Conservation (phyloP, 345 rosid species). For the Balakata baccata region DNA sequence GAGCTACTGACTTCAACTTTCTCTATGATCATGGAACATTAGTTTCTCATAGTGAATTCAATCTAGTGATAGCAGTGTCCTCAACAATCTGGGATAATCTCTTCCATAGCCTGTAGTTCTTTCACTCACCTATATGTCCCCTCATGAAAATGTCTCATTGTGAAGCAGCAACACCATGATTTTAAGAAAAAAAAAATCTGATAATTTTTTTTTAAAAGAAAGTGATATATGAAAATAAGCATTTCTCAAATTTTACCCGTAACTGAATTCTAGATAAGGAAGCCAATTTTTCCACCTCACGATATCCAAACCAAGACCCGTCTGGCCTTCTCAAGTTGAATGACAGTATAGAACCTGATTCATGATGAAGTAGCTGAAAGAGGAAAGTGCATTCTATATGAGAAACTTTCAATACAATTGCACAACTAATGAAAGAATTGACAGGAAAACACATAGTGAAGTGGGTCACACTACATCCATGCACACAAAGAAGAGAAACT, state of each 20-base stretch:
- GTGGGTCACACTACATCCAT: not conserved
- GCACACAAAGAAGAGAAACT: not conserved
- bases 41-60: conserved; percentile 1
- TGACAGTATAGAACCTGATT: conserved; percentile 62
- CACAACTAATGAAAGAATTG: not conserved
- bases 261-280: conserved; percentile 85
- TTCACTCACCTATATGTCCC: not conserved
- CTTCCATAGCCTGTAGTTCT: not conserved
- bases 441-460: not conserved
- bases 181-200: not conserved
- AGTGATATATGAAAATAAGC: not conserved
- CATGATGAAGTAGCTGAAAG: conserved; percentile 44
- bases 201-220: not conserved
- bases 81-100: not conserved
- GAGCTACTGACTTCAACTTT: not conserved
- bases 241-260: conserved; percentile 58
- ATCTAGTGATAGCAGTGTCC: not conserved
- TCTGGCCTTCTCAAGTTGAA: conserved; percentile 88
- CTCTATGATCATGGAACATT: conserved; percentile 1
- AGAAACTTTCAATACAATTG: not conserved
- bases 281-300: conserved; percentile 94
- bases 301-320: conserved; percentile 92
- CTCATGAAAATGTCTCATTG: not conserved
- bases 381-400: conserved; percentile 20
- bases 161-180: not conserved